A percentile compares a stretch with the other conserved stretches of the same genome.
These are phyloP conservation scores for Cladophialophora chaetospira DNA, from an alignment of 2,329 filamentous ascomycete genomes.

Conservation along the genomic window DNA sequence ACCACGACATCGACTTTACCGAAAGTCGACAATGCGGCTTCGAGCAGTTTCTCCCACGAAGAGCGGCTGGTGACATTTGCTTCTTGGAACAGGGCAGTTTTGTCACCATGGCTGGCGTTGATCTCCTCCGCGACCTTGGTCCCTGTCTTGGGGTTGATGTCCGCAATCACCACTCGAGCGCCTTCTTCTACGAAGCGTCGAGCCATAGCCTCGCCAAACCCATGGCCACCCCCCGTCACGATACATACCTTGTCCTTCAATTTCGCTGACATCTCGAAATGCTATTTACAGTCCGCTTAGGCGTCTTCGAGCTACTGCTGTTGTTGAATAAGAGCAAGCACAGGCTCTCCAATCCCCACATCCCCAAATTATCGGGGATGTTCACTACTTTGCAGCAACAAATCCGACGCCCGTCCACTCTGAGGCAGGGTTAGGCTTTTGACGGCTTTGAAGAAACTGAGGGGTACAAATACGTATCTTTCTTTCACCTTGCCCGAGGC, in stretches of 20 bases:
- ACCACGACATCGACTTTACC: slow-evolving; percentile 90
- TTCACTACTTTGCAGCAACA: no score
- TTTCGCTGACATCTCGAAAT: background rate
- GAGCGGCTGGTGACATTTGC: slow-evolving; percentile 34
- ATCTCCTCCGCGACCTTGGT: slow-evolving; percentile 68
- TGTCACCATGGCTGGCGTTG: slow-evolving; percentile 49
- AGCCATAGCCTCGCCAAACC: slow-evolving; percentile 46
- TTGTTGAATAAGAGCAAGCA: background rate
- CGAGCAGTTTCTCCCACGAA: slow-evolving; percentile 35
- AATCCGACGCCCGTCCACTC: no score
- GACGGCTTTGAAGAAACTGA: no score
- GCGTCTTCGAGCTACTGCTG: background rate
- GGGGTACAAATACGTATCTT: no score
- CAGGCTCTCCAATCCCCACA: background rate
- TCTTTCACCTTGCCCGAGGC: no score
- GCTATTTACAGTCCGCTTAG: background rate
- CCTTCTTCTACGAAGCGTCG: slow-evolving; percentile 76
- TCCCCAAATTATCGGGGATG: background rate
- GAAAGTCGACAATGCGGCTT: slow-evolving; percentile 31
- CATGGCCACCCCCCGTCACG: slow-evolving; percentile 41
- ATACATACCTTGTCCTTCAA: slow-evolving; percentile 11
- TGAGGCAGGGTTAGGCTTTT: no score
- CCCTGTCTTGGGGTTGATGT: slow-evolving; percentile 78
- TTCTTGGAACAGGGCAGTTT: slow-evolving; percentile 33
- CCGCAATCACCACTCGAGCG: slow-evolving; percentile 80